These are phyloP conservation scores for Collybiopsis confluens DNA, from an alignment of 768 basidiomycete species.

Conservation along the genomic window DNA sequence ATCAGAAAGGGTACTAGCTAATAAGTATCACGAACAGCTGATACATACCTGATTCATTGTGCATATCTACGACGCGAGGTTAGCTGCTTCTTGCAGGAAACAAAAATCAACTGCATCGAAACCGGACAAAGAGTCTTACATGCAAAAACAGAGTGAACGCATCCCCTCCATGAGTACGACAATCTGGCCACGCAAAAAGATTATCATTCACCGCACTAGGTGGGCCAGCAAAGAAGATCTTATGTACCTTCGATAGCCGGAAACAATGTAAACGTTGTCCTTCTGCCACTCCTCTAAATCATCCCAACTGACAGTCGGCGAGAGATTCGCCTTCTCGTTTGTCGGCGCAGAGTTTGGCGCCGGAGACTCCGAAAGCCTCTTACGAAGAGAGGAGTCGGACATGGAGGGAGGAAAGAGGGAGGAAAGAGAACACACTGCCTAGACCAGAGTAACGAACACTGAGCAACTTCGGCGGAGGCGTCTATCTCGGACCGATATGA, in stretches of 20 bases:
- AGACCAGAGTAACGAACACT: too few species aligned
- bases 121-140: conserved; percentile 41
- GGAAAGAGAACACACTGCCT: too few species aligned
- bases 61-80: conserved; percentile 52
- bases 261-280: conserved; percentile 69
- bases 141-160: conserved; percentile 57
- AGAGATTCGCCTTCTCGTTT: not conserved
- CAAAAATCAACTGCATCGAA: too few species aligned
- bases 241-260: conserved; percentile 64
- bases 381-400: not conserved
- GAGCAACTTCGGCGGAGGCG: too few species aligned
- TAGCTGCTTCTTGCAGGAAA: too few species aligned
- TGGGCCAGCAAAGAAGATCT: not conserved
- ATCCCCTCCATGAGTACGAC: conserved; percentile 59
- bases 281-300: conserved; percentile 53
- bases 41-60: conserved; percentile 59
- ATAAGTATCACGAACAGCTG: not conserved
- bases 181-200: conserved; percentile 30
- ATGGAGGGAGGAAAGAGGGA: not conserved
- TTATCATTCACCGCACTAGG: too few species aligned
- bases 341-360: too few species aligned
- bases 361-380: not conserved
- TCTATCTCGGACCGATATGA: too few species aligned
- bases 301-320: not conserved
- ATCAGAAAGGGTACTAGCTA: not conserved